A percentile compares a stretch with the other conserved stretches of the same genome.
These are phyloP conservation scores for Sphagnum magellanicum DNA, from an alignment of 228 moss, liverwort and hornwort species.

Conservation along the genomic window DNA sequence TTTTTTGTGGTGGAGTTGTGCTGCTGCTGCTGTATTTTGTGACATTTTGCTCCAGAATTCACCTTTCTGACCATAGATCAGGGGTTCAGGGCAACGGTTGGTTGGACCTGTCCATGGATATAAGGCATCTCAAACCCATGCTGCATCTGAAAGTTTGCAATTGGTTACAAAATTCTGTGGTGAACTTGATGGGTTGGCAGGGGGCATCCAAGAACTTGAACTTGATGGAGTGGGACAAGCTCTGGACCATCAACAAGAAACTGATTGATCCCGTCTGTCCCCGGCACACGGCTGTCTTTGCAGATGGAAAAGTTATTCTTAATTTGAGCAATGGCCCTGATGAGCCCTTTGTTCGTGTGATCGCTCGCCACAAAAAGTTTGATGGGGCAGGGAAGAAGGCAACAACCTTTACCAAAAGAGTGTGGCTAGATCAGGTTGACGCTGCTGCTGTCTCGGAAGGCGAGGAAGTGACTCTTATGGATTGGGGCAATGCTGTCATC, in stretches of 20 bases:
- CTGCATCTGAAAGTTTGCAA: background rate
- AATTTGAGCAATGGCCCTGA: conserved; percentile 63
- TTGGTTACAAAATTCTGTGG: background rate
- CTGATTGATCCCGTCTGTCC: conserved; percentile 79
- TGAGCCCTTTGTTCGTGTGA: conserved; percentile 49
- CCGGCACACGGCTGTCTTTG: conserved; percentile 68
- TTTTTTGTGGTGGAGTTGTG: no score
- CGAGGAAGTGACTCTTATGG: conserved; percentile 87
- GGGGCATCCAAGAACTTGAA: conserved; percentile 89
- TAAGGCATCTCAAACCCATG: no score
- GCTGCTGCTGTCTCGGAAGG: conserved; percentile 50
- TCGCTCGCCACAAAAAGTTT: conserved; percentile 76
- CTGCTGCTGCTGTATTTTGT: no score
- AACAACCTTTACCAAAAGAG: conserved; percentile 54
- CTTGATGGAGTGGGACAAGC: conserved; percentile 95
- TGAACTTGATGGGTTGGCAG: conserved; percentile 17
- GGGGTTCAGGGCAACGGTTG: no score
- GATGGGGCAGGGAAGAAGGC: conserved; percentile 80
- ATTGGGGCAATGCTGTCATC: conserved; percentile 85
- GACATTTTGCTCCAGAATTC: no score
- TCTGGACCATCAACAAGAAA: conserved; percentile 95
- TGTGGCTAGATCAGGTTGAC: conserved; percentile 82
- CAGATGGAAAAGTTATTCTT: conserved; percentile 61
- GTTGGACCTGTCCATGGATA: no score
- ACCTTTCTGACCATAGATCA: no score